Conservation (phyloP, 257 asterid species). For the Salvia rosmarinus region DNA sequence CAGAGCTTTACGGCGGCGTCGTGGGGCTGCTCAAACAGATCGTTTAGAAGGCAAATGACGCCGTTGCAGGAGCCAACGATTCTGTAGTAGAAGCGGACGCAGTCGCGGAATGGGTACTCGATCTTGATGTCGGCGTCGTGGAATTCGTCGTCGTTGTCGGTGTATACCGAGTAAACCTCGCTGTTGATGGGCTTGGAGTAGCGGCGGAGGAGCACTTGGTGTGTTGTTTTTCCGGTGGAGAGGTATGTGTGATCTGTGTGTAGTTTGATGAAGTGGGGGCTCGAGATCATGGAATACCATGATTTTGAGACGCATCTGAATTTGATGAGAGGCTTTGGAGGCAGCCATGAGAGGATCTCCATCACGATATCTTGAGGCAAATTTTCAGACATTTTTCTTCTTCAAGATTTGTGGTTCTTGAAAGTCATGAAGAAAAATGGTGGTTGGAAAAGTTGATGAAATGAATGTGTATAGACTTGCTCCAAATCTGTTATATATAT, state of each 20-base stretch:
- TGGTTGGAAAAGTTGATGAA: background rate
- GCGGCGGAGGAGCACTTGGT: background rate
- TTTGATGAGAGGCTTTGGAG: conserved; percentile 32
- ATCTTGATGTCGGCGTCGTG: conserved; percentile 12
- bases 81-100: conserved; percentile 31
- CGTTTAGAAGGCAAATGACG: conserved; percentile 41
- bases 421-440: background rate
- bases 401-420: background rate
- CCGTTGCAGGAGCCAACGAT: conserved; percentile 51
- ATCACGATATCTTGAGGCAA: conserved; percentile 34
- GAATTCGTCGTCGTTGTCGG: conserved; percentile 6
- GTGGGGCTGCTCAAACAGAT: conserved; percentile 29
- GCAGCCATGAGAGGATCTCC: conserved; percentile 29
- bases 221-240: too few relatives aligned
- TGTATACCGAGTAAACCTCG: conserved; percentile 30
- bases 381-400: conserved; percentile 36
- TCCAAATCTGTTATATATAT: too few relatives aligned
- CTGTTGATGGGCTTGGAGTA: conserved; percentile 18
- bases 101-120: conserved; percentile 34
- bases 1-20: conserved; percentile 30
- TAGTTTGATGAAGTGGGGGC: conserved; percentile 31
- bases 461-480: background rate
- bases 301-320: conserved; percentile 41
- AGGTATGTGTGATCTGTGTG: too few relatives aligned
- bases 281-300: conserved; percentile 34